Conservation (phyloP, 768 basidiomycete species). For the Coprinellus aureogranulatus region DNA sequence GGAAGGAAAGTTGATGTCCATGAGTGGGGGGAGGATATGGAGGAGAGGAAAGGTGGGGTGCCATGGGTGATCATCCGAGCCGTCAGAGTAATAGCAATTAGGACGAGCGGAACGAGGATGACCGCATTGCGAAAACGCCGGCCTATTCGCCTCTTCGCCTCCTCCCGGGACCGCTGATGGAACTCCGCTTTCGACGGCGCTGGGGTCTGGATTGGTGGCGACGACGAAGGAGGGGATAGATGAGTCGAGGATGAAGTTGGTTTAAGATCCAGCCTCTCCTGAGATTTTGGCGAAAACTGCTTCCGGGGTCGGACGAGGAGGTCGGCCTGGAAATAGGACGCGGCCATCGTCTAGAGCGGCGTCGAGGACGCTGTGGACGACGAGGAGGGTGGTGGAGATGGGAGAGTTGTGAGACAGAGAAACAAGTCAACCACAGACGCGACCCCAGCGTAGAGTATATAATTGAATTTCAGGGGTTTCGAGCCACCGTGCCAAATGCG, state of each 20-base stretch:
- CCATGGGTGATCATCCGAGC: constrained; percentile 42
- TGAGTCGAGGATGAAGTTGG: too few species aligned
- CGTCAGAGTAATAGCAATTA: constrained; percentile 49
- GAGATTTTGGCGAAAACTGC: too few species aligned
- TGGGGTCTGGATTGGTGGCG: too few species aligned
- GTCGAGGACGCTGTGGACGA: not conserved
- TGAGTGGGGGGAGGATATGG: constrained; percentile 25
- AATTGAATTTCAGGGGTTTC: constrained; percentile 6
- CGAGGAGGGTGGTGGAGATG: constrained; percentile 8
- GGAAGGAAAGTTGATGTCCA: not conserved
- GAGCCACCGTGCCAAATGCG: not conserved
- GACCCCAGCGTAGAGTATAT: not conserved
- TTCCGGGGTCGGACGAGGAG: constrained; percentile 11
- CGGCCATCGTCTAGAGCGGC: not conserved
- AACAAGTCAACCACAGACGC: not conserved
- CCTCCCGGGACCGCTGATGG: constrained; percentile 9
- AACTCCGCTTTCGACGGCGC: constrained; percentile 5
- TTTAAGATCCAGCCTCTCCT: too few species aligned
- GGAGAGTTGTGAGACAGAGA: not conserved
- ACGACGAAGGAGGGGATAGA: too few species aligned
- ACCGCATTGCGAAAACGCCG: constrained; percentile 50
- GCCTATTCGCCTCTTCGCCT: constrained; percentile 41
- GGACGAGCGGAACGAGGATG: constrained; percentile 52
- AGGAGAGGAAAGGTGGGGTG: constrained; percentile 49
- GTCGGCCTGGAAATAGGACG: constrained; percentile 13